These are phyloP conservation scores for Ustilago nuda DNA, from an alignment of 1,284 basidiomycete species.

Conservation along the genomic window DNA sequence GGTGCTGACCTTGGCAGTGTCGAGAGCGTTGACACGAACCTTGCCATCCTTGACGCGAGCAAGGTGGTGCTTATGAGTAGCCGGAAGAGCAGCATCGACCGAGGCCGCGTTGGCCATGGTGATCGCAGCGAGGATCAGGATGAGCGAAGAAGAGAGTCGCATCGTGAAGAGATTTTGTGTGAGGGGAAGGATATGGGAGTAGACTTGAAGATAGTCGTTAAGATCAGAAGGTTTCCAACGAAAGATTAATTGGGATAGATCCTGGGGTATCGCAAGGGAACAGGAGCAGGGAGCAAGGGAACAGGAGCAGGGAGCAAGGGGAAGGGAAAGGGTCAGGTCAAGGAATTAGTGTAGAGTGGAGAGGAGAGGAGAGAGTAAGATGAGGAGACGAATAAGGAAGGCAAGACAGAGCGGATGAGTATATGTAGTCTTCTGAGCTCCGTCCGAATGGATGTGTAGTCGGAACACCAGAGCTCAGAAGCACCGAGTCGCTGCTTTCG, in stretches of 20 bases:
- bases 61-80: conserved; percentile 20
- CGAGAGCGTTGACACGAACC: conserved; percentile 22
- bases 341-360: conserved; percentile 23
- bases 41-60: conserved; percentile 23
- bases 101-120: conserved; percentile 24
- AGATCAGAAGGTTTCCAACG: neutral
- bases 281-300: conserved; percentile 8
- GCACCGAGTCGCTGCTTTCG: neutral
- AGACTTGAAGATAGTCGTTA: neutral
- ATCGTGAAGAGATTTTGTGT: conserved; percentile 13
- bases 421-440: conserved; percentile 22
- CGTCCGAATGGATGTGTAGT: neutral
- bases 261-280: neutral
- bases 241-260: neutral
- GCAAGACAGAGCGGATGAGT: neutral
- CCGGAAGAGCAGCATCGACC: conserved; percentile 17
- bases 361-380: conserved; percentile 23
- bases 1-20: conserved; percentile 18
- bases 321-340: neutral
- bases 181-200: neutral
- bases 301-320: conserved; percentile 7
- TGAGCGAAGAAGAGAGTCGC: conserved; percentile 37
- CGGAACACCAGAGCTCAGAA: conserved; percentile 1
- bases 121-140: conserved; percentile 36
- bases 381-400: conserved; percentile 7